Evolutionary conservation across 2,329 filamentous ascomycete genomes (phyloP).

Genomic region (Aspergillus quadrilineatus): DNA sequence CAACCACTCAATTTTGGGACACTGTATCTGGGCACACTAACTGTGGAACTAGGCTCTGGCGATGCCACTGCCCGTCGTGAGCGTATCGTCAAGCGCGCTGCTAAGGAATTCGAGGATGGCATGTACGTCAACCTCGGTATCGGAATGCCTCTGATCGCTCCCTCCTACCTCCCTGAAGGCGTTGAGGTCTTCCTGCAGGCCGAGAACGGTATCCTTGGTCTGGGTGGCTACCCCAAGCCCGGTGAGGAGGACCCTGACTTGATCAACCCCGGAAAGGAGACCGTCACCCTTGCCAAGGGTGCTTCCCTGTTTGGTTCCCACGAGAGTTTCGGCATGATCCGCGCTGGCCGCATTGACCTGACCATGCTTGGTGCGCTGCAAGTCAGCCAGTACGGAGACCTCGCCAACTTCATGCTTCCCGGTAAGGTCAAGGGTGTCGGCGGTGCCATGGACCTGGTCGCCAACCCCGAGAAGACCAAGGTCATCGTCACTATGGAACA

Average conservation of each 20-base stretch:
- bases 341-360: conserved; percentile 78
- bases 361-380: conserved; percentile 82
- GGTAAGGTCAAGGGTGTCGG: conserved; percentile 86
- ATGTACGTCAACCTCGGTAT: conserved; percentile 91
- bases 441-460: conserved; percentile 73
- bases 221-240: conserved; percentile 72
- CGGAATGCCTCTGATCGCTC: conserved; percentile 78
- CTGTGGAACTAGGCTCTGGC: conserved; percentile 41
- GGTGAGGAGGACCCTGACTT: conserved; percentile 72
- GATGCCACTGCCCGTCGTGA: conserved; percentile 71
- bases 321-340: conserved; percentile 86
- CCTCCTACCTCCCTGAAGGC: conserved; percentile 67
- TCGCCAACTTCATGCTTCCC: conserved; percentile 89
- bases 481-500: conserved; percentile 72
- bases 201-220: conserved; percentile 82
- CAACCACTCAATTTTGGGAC: conserved; percentile 26
- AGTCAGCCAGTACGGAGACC: conserved; percentile 73
- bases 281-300: conserved; percentile 73
- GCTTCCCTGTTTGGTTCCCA: conserved; percentile 75
- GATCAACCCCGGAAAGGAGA: conserved; percentile 87
- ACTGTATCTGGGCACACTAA: not conserved
- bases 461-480: conserved; percentile 69
- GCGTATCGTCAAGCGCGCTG: conserved; percentile 74
- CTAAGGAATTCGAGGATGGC: conserved; percentile 79
- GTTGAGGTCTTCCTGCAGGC: conserved; percentile 79